phyloP scores from a whole-genome alignment of 805 yeast genomes.

The Metschnikowia chrysomelidarum region DNA sequence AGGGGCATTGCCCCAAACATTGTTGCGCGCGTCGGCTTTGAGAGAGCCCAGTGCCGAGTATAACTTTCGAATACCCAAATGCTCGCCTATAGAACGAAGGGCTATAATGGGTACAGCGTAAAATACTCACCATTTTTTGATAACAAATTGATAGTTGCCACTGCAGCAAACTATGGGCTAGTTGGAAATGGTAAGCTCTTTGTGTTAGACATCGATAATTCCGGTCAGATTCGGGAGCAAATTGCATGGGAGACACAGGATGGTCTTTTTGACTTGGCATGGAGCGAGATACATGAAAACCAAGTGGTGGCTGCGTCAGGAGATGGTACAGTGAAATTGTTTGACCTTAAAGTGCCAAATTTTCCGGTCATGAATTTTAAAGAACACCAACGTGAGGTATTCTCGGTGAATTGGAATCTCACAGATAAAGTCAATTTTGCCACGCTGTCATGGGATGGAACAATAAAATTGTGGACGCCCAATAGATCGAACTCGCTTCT shows the following conservation, averaged over 20 bases:
- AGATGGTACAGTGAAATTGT: conserved; percentile 82
- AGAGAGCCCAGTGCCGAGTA: too few relatives aligned
- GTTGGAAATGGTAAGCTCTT: conserved; percentile 90
- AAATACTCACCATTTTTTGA: conserved; percentile 92
- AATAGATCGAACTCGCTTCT: conserved; percentile 51
- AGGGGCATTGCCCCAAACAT: too few relatives aligned
- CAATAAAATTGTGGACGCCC: conserved; percentile 78
- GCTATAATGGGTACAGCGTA: conserved; percentile 84
- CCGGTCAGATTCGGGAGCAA: conserved; percentile 59
- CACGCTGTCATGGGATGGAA: conserved; percentile 91
- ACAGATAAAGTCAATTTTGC: conserved; percentile 67
- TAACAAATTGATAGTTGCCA: conserved; percentile 83
- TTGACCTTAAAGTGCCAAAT: conserved; percentile 64
- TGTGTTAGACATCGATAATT: conserved; percentile 62
- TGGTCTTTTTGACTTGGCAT: conserved; percentile 80
- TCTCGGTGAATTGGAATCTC: conserved; percentile 71
- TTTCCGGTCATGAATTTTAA: conserved; percentile 73
- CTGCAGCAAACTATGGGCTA: conserved; percentile 89
- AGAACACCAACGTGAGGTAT: conserved; percentile 78
- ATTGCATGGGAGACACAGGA: conserved; percentile 85
- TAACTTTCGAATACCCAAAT: too few relatives aligned
- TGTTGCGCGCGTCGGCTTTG: too few relatives aligned
- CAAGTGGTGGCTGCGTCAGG: conserved; percentile 83
- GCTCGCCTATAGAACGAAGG: conserved; percentile 72
- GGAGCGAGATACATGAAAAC: conserved; percentile 91